These are phyloP conservation scores for Colletotrichum lini DNA, from an alignment of 2,329 filamentous ascomycete species.

Conservation along the genomic window DNA sequence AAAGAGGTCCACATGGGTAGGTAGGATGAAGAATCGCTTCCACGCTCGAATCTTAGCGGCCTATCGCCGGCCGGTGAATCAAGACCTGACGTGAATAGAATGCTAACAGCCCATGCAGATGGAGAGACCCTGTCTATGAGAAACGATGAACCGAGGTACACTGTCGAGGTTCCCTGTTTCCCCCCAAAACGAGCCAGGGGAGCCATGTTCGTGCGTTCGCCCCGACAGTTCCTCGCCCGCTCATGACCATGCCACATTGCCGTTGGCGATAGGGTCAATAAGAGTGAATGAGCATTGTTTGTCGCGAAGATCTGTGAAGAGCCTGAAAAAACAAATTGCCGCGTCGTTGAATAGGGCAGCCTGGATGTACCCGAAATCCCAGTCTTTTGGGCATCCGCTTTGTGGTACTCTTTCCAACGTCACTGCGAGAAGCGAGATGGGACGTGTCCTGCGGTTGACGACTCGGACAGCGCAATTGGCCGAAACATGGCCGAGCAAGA, in stretches of 20 bases:
- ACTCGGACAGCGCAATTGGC: neutral
- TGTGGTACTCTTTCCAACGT: neutral
- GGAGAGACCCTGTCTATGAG: neutral
- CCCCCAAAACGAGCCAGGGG: neutral
- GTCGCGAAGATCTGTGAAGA: neutral
- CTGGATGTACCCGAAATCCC: neutral
- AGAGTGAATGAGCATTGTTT: neutral
- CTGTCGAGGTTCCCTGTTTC: too few relatives aligned
- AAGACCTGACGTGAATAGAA: too few relatives aligned
- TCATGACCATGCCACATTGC: neutral
- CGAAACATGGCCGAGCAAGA: neutral
- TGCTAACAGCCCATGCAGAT: neutral
- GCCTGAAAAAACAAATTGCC: neutral
- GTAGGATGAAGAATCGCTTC: neutral
- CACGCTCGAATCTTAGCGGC: neutral
- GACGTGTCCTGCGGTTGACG: neutral
- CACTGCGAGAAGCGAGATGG: neutral
- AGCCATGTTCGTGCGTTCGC: conserved; percentile 2
- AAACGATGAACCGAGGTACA: neutral
- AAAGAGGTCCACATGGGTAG: too few relatives aligned
- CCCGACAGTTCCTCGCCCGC: neutral
- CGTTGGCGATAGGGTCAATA: neutral
- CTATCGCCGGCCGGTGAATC: neutral
- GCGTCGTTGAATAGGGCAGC: neutral
- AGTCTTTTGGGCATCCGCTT: neutral